Percentiles rank a stretch among this genome's conserved stretches.
These are phyloP conservation scores for Tolypocladium capitatum DNA, from an alignment of 2,329 filamentous ascomycete genomes.

Conservation along the genomic window DNA sequence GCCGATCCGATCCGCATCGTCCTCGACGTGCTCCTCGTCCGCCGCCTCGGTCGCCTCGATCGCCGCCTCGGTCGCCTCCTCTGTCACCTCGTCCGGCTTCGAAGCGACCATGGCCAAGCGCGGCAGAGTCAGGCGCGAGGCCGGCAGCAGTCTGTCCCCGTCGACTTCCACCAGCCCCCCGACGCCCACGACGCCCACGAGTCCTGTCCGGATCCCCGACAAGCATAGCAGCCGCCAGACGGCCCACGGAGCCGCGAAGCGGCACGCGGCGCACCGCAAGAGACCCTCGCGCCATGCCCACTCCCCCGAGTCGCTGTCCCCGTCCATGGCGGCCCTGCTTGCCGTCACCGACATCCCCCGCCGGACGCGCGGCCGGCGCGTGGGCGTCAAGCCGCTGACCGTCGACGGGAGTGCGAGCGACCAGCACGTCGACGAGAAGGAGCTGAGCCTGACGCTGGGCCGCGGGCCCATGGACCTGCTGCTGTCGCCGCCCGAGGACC, in stretches of 20 bases:
- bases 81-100: constrained; percentile 5
- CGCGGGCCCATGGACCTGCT: constrained; percentile 45
- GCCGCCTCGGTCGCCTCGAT: background rate
- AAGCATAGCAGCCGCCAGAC: constrained; percentile 25
- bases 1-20: background rate
- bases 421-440: constrained; percentile 43
- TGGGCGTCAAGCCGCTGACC: constrained; percentile 25
- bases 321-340: constrained; percentile 46
- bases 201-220: constrained; percentile 40
- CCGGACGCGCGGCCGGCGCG: constrained; percentile 18
- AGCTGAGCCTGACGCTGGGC: constrained; percentile 39
- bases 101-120: constrained; percentile 22
- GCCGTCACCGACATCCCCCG: constrained; percentile 48
- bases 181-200: constrained; percentile 25
- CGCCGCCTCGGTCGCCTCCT: background rate
- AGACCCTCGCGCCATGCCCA: constrained; percentile 27
- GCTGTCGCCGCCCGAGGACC: constrained; percentile 46
- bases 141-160: constrained; percentile 9
- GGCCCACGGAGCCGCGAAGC: constrained; percentile 18
- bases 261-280: constrained; percentile 23
- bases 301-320: constrained; percentile 40
- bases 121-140: constrained; percentile 16
- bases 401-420: constrained; percentile 43
- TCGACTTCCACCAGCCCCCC: constrained; percentile 14
- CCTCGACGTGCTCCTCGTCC: constrained; percentile 2